Evolutionary conservation across 139 green algal genomes (phyloP).

Genomic region (Monoraphidium neglectum): DNA sequence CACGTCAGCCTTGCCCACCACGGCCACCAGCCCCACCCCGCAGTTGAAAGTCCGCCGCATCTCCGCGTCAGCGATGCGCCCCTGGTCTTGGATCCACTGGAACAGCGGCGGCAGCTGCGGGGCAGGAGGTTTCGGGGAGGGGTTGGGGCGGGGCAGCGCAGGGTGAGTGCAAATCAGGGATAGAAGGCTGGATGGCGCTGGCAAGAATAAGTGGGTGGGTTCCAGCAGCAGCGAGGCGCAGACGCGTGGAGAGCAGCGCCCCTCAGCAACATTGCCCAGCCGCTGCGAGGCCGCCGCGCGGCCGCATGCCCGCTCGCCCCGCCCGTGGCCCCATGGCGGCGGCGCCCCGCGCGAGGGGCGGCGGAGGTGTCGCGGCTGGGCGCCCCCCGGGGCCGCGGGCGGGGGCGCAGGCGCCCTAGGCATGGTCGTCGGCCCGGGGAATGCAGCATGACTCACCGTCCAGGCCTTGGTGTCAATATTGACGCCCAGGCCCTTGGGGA

Average conservation of each 20-base stretch:
- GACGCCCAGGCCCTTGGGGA: conserved; percentile 85
- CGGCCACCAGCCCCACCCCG: conserved; percentile 92
- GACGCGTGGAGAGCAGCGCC: too few species aligned
- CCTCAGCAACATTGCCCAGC: too few species aligned
- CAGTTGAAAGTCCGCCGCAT: conserved; percentile 99
- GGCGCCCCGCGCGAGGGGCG: too few species aligned
- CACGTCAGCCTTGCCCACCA: conserved; percentile 68
- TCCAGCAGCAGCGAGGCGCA: not conserved
- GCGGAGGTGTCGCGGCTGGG: too few species aligned
- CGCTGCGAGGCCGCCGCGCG: too few species aligned
- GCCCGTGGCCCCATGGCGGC: too few species aligned
- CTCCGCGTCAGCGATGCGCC: conserved; percentile 80
- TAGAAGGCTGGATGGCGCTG: too few species aligned
- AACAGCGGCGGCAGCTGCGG: conserved; percentile 52
- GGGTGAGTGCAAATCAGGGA: not conserved
- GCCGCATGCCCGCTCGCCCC: too few species aligned
- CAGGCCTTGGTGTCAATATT: conserved; percentile 70
- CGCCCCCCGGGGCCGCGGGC: not conserved
- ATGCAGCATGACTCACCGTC: conserved; percentile 30
- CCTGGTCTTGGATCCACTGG: conserved; percentile 55
- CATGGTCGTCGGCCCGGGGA: not conserved
- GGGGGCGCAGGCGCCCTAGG: not conserved
- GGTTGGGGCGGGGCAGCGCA: not conserved
- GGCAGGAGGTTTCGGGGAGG: not conserved
- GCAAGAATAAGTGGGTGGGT: not conserved